Evolutionary conservation across 306 rosid species (phyloP), one percentile per base, ranked within the genome.

Genomic region (Erythrophleum fordii): DNA sequence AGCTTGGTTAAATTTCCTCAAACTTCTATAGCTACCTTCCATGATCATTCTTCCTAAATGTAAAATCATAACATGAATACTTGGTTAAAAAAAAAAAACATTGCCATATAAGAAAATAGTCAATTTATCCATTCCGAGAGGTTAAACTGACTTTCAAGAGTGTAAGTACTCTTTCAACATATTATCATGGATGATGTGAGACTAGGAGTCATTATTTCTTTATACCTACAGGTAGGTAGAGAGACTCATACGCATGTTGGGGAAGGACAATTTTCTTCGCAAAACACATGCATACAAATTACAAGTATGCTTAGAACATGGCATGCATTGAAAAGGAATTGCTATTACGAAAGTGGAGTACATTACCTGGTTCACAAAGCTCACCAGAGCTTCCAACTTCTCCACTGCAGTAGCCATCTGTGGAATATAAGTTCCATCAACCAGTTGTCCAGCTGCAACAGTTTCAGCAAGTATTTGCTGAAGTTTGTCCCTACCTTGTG

Each of bases 401-500:
- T 91, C 95, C 89, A 95, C 87, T n/a, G 95, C 97, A 75, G 69
- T 86, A 55, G 67, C 84, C 89, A 90, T 81, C 11, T 87, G 90
- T 14, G 90, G 88, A 53, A 70, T 66, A 85, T 70, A 76, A 75
- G 62, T 76, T 69, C 85, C 97, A 78, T 93, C 94, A 49, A 79
- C 80, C 8, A 82, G 69, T 66, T 79, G 88, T 67, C 92, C 91
- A 51, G 81, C 89, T 49, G 87, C 97, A 29, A 93, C 87, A 37
- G 87, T 70, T 5, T 88, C 90, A 22, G 89, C 88, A 46, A 95
- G 87, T 49, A 81, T 82, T 74, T 81, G 89, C 81, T 90, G 94
- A 59, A 95, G 97, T 80, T 89, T 95, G 37, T 90, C 93, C 96
- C 88, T 89, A 22, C 99, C 99, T 83, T 91, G 97, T 16, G 92